A percentile compares a stretch with the other conserved stretches of the same genome.
These are phyloP conservation scores for Mortierella sp. DNA, from an alignment of 371 early-diverging fungal species.

Conservation along the genomic window DNA sequence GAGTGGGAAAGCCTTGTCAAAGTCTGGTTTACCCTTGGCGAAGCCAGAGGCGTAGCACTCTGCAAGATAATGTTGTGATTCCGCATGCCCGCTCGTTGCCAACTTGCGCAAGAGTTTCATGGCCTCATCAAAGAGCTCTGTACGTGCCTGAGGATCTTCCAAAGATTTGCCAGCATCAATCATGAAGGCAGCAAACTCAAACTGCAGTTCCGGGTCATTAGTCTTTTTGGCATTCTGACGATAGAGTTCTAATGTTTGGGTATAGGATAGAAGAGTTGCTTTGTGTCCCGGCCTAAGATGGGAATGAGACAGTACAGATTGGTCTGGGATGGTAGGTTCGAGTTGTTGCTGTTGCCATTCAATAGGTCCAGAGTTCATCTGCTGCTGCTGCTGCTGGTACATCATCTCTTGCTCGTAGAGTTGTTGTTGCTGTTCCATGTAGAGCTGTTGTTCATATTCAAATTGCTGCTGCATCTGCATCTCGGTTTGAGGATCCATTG, in stretches of 20 bases:
- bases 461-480: slow-evolving; percentile 22
- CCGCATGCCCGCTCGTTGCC: slow-evolving; percentile 72
- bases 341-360: slow-evolving; percentile 60
- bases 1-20: slow-evolving; percentile 78
- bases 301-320: slow-evolving; percentile 61
- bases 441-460: slow-evolving; percentile 31
- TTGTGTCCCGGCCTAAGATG: slow-evolving; percentile 77
- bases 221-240: slow-evolving; percentile 87
- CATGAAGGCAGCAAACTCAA: slow-evolving; percentile 87
- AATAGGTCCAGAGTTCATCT: slow-evolving; percentile 61
- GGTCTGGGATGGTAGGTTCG: slow-evolving; percentile 60
- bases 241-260: slow-evolving; percentile 82
- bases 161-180: slow-evolving; percentile 75
- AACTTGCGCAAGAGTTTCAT: slow-evolving; percentile 71
- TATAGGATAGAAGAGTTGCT: slow-evolving; percentile 74
- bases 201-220: slow-evolving; percentile 83
- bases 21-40: slow-evolving; percentile 74
- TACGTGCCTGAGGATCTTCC: slow-evolving; percentile 61
- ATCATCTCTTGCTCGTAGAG: slow-evolving; percentile 40
- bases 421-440: slow-evolving; percentile 30
- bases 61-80: slow-evolving; percentile 76
- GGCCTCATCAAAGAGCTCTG: slow-evolving; percentile 74
- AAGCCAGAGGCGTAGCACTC: slow-evolving; percentile 74
- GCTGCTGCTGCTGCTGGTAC: slow-evolving; percentile 29
- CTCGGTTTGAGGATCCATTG: not conserved